A percentile compares a stretch with the other conserved stretches of the same genome.
Conservation (phyloP, 164 flowering plant genomes). For the Stephania yunnanensis region DNA sequence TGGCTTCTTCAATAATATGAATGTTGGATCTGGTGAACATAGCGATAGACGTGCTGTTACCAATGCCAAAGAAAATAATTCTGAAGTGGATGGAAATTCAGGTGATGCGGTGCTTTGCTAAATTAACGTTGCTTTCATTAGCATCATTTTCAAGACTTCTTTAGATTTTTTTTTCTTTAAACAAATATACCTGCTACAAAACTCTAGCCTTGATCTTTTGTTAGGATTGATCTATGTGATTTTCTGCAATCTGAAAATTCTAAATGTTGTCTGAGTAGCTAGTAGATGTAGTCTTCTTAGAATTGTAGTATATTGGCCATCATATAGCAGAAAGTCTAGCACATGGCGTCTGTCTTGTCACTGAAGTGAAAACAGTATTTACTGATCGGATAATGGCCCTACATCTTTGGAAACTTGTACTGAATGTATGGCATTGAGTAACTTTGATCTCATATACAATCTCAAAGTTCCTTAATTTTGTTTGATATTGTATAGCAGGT, state of each 20-base stretch:
- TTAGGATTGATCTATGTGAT: not conserved
- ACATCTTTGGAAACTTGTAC: not conserved
- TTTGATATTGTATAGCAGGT: conserved; percentile 24
- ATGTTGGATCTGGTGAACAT: conserved; percentile 33
- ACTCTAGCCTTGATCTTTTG: not conserved
- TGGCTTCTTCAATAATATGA: conserved; percentile 54
- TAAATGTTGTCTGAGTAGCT: not conserved
- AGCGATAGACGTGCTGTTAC: conserved; percentile 20
- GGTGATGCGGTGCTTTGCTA: conserved; percentile 30
- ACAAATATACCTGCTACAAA: not conserved
- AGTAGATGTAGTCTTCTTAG: not conserved
- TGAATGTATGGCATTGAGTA: not conserved
- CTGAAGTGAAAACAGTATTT: not conserved
- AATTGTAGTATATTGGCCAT: not conserved
- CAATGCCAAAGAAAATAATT: conserved; percentile 20
- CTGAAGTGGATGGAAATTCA: conserved; percentile 26
- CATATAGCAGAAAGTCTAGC: not conserved
- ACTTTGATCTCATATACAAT: not conserved
- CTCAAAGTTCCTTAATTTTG: not conserved
- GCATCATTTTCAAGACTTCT: not conserved
- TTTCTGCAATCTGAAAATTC: not conserved
- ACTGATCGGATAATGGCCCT: not conserved
- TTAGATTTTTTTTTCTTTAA: not conserved
- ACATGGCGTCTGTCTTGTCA: not conserved
- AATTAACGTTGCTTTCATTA: not conserved